Evolutionary conservation across 176 grass and related monocot genomes (phyloP).

Genomic region (Puya raimondii): DNA sequence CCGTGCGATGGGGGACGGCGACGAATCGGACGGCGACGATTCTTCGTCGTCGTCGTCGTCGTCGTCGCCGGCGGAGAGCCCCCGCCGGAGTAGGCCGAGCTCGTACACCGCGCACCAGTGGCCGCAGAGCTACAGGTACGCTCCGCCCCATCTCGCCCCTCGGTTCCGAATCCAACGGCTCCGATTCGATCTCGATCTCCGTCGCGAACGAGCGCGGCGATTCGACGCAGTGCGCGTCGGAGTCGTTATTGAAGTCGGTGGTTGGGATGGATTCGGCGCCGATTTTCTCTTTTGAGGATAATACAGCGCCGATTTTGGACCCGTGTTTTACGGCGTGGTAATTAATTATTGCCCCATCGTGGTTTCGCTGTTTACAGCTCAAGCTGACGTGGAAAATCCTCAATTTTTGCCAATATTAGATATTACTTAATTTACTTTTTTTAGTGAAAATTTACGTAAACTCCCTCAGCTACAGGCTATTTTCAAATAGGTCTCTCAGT

Average conservation of each 20-base stretch:
- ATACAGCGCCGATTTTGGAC: neutral
- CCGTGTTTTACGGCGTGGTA: too few species aligned
- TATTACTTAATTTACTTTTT: too few species aligned
- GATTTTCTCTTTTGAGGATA: neutral
- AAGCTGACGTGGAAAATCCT: too few species aligned
- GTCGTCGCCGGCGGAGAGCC: constrained; percentile 18
- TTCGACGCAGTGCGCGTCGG: neutral
- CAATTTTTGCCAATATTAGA: too few species aligned
- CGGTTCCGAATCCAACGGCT: neutral
- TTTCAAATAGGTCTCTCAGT: too few species aligned
- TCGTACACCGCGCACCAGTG: constrained; percentile 64
- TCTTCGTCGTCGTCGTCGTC: constrained; percentile 41
- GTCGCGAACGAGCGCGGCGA: neutral
- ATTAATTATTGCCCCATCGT: too few species aligned
- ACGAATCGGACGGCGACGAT: constrained; percentile 22
- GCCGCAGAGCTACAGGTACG: constrained; percentile 97
- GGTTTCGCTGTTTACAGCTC: too few species aligned
- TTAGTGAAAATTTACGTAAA: too few species aligned
- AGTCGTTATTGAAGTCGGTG: neutral
- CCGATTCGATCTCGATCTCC: neutral
- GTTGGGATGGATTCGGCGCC: neutral
- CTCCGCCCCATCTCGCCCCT: neutral
- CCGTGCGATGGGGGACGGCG: neutral
- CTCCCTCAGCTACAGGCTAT: too few species aligned
- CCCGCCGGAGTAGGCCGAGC: constrained; percentile 35